Percentiles rank a stretch among this genome's conserved stretches.
phyloP scores from a whole-genome alignment of 768 basidiomycete genomes.

The Lentinus brumalis region DNA sequence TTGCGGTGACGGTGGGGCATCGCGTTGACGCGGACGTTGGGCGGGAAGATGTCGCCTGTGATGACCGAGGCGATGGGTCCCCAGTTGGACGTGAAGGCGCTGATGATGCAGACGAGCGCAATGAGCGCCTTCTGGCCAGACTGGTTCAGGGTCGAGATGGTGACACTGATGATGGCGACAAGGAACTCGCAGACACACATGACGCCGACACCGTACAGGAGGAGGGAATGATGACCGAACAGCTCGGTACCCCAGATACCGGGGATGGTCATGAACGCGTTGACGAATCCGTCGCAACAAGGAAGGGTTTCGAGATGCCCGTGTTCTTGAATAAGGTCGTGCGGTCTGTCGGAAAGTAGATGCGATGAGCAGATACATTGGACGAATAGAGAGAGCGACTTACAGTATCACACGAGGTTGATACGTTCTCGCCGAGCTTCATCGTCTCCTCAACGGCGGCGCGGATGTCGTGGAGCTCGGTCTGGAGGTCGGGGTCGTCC shows the following conservation, averaged over 20 bases:
- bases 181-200: conserved; percentile 86
- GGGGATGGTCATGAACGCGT: conserved; percentile 72
- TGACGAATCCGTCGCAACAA: conserved; percentile 70
- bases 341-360: conserved; percentile 27
- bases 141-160: conserved; percentile 40
- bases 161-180: conserved; percentile 62
- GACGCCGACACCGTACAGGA: conserved; percentile 73
- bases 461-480: conserved; percentile 49
- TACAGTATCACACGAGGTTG: conserved; percentile 59
- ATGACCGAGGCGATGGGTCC: conserved; percentile 65
- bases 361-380: background rate
- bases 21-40: conserved; percentile 75
- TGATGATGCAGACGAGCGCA: conserved; percentile 49
- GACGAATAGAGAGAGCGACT: background rate
- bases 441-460: conserved; percentile 64
- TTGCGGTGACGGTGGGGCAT: conserved; percentile 45
- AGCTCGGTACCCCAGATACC: conserved; percentile 79
- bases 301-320: conserved; percentile 43
- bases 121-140: conserved; percentile 61
- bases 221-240: conserved; percentile 75
- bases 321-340: conserved; percentile 46
- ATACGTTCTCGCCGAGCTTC: conserved; percentile 58
- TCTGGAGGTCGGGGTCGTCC: conserved; percentile 52
- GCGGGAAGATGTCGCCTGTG: conserved; percentile 78
- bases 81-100: conserved; percentile 53